Base-by-base conservation (phyloP, 441 rosid genomes). In the Aquilaria agallochum region DNA sequence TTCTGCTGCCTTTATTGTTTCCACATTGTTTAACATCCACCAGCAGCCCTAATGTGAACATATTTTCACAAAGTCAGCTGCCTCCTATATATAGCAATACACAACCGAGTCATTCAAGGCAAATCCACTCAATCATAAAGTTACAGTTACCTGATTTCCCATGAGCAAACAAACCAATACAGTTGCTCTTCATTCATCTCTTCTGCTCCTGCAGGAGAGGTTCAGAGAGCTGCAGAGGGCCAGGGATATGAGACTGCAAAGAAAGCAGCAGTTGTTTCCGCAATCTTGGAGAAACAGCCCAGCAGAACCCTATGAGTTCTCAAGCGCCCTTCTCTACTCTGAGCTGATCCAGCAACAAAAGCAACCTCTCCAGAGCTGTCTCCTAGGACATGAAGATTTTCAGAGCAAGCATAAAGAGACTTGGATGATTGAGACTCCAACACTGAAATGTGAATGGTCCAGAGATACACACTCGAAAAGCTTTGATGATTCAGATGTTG, bases 161-260 rank as follows among this genome's bases (percentile, higher is more conserved):
- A 79, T 75, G 82, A 75, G 61, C 42, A 65, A 75, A 70, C 72
- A 72, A 67, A 76, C 63, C 9, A 75, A 69, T 31, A 61, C 64
- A 9, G 44, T 68, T 1, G 44, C 53, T 36, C 36, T 55, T 14
- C 73, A 67, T 66, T 73, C 77, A 55, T 77, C 82, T 69, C 75
- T 73, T 58, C 76, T 75, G 20, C 76, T 80, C 62, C 58, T 75
- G 62, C 79, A 74, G 50, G 80, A 77, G 60, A 80, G 83, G 78
- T 77, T 79, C 51, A 71, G 67, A 57, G 73, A 73, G 76, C 51
- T 75, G 63, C 79, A 80, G 71, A 74, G 59, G 69, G 84, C 73
- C 4, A 76, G 74, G 69, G 83, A 76, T 63, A 74, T 66, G 69
- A 73, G 79, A 71, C 73, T 58, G 76, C 70, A 77, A 58, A 65